Evolutionary conservation across 2,329 filamentous ascomycete genomes (phyloP), one percentile per base, ranked within the genome.

Genomic region (Alternaria brassicicola): DNA sequence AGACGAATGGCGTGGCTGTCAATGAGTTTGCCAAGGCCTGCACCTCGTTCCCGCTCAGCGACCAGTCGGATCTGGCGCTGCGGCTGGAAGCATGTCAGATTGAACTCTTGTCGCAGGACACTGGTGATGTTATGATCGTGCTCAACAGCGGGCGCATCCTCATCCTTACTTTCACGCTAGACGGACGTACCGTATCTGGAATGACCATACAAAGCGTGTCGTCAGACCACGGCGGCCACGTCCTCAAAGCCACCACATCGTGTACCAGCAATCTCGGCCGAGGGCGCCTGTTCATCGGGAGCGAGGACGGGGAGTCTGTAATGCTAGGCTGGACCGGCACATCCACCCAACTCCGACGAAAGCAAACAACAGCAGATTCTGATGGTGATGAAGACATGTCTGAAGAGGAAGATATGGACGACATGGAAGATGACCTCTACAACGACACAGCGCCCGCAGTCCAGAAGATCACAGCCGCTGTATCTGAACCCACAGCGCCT

Each of bases 161-260:
- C 9, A 84, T 95, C 21, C 78, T 98, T 12, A 89, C 86, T 15
- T 97, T 99, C 79, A 88, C 88, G 53, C 86, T 97, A 60, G 93
- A 97, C 73, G 95, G 96, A 15, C 87, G 95, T 53, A 96, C 91
- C 2, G 92, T 99, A 2, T 96, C 93, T 25, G 93, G 92, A 1
- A 83, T 99, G 60, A 87, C 85, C n/a, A 79, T 99, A 52, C 87
- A 86, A 62, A 78, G 86, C 36, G 81, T 97, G 5, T 73, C 85
- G 4, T 69, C 79, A 36, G 86, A 91, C 52, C 82, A 84, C 23
- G 89, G 90, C 9, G 89, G 89, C 7, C 74, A 78, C 28, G 61
- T 91, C 9, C 73, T 96, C 57, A 84, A 84, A 47, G 83, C 84
- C 39, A 80, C 84, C 21, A 85, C 88, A 25, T 89, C 92, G 1